Percentiles rank a stretch among this genome's conserved stretches.
phyloP scores from a whole-genome alignment of 257 asterid genomes.

The Jacaranda copaia region DNA sequence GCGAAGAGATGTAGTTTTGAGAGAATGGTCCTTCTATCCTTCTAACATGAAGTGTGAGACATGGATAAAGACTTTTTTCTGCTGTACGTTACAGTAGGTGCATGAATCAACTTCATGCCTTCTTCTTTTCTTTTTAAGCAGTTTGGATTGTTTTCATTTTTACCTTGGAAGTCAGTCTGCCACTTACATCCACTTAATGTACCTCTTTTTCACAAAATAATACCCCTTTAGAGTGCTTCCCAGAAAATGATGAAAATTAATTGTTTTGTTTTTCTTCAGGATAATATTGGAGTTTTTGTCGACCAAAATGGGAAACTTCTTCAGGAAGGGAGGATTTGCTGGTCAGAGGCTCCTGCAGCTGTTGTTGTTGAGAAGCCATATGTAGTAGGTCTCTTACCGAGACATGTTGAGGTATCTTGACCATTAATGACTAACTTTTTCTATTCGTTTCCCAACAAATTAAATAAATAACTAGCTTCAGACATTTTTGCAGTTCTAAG shows the following conservation, averaged over 20 bases:
- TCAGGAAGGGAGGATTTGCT: constrained; percentile 95
- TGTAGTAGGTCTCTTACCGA: constrained; percentile 89
- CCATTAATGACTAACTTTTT: constrained; percentile 1
- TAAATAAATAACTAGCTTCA: constrained; percentile 25
- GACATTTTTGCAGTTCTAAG: constrained; percentile 34
- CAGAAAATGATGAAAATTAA: constrained; percentile 24
- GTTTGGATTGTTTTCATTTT: background rate
- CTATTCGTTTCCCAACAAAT: constrained; percentile 10
- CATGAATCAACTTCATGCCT: constrained; percentile 23
- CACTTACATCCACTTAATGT: background rate
- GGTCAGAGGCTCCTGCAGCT: constrained; percentile 97
- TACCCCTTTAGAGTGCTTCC: constrained; percentile 12
- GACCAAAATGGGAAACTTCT: constrained; percentile 98
- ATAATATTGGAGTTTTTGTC: constrained; percentile 95
- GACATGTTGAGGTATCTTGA: constrained; percentile 87
- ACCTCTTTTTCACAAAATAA: constrained; percentile 1
- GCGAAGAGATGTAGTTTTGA: constrained; percentile 5
- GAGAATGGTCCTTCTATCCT: background rate
- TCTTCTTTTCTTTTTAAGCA: constrained; percentile 6
- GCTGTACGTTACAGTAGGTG: background rate
- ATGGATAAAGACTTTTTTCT: constrained; percentile 8
- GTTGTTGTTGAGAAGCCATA: constrained; percentile 83
- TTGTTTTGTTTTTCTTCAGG: constrained; percentile 56
- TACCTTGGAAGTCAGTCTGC: constrained; percentile 5
- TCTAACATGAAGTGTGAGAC: background rate